Evolutionary conservation across 1,139 yeast species (phyloP).

Genomic region (Scheffersomyces lignicola): DNA sequence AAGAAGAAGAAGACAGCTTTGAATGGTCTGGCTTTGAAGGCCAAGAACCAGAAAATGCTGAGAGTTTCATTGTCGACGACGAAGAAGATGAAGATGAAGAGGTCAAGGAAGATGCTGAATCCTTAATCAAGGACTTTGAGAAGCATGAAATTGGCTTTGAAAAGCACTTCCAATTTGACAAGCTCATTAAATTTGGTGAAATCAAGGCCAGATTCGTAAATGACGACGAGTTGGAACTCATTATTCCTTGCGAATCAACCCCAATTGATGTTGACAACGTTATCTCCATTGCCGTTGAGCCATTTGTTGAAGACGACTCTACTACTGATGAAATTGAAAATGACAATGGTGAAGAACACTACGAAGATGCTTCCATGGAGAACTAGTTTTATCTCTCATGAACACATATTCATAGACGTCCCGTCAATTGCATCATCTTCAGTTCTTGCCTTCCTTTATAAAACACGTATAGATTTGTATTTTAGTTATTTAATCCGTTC

Average conservation of each 20-base stretch:
- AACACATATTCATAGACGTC: neutral
- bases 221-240: slow-evolving; percentile 45
- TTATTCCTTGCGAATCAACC: slow-evolving; percentile 39
- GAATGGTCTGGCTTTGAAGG: slow-evolving; percentile 9
- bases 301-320: slow-evolving; percentile 18
- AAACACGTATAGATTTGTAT: slow-evolving; percentile 1
- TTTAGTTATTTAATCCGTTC: neutral
- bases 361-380: slow-evolving; percentile 16
- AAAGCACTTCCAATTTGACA: slow-evolving; percentile 47
- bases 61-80: slow-evolving; percentile 10
- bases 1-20: slow-evolving; percentile 9
- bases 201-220: slow-evolving; percentile 40
- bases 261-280: slow-evolving; percentile 22
- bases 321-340: slow-evolving; percentile 21
- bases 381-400: slow-evolving; percentile 4
- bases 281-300: slow-evolving; percentile 26
- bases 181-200: slow-evolving; percentile 37
- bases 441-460: neutral
- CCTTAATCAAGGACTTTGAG: slow-evolving; percentile 39
- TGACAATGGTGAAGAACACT: slow-evolving; percentile 13
- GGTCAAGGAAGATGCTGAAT: slow-evolving; percentile 42
- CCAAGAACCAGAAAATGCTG: slow-evolving; percentile 5
- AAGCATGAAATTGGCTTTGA: slow-evolving; percentile 46
- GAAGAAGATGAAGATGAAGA: slow-evolving; percentile 31
- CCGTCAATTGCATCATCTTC: neutral